Evolutionary conservation across 73 alveolate species (phyloP), one percentile per base, ranked within the genome.

Genomic region (Paramecium caudatum): DNA sequence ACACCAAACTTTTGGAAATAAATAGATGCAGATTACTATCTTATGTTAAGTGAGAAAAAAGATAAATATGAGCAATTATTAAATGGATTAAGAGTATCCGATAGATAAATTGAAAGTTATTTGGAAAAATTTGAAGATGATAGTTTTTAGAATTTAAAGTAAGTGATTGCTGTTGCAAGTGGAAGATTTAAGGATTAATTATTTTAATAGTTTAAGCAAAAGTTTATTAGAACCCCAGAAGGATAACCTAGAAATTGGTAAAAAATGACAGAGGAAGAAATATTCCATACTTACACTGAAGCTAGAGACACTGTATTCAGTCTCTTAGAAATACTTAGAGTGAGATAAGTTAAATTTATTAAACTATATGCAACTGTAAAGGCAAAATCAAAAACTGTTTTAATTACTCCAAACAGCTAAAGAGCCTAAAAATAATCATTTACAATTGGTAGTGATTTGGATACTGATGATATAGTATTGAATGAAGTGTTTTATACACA

Each of bases 181-280:
- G 83, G 83, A 2, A 65, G 83, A 65, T 65, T 65, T 65, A 65
- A 65, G 34, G 83, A 65, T 33, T 65, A 65, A 65, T 65, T 65
- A 65, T 65, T 65, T 27, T 65, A 65, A 65, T 12, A 65, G 34
- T 65, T 65, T 34, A 65, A 65, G 34, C 5, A 17, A 2, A 32
- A 13, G 15, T 65, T 65, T 34, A 43, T 36, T 13, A 65, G 49
- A 65, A 43, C 83, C 7, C 1, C 47, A 3, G 83, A 65, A 25
- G 83, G 83, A 33, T 27, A 65, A 65, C 83, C 83, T 32, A 65
- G 83, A 65, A 36, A 65, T 34, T 65, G 83, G 83, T 65, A 65
- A 33, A 65, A 65, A 32, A 25, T 65, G 33, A 65, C 50, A 33
- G 83, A 65, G 34, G 83, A 65, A 15, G 83, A 65, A 65, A 65